Percentiles rank a stretch among this genome's conserved stretches.
These are phyloP conservation scores for Calonectria hawksworthii DNA, from an alignment of 2,329 filamentous ascomycete genomes.

Conservation along the genomic window DNA sequence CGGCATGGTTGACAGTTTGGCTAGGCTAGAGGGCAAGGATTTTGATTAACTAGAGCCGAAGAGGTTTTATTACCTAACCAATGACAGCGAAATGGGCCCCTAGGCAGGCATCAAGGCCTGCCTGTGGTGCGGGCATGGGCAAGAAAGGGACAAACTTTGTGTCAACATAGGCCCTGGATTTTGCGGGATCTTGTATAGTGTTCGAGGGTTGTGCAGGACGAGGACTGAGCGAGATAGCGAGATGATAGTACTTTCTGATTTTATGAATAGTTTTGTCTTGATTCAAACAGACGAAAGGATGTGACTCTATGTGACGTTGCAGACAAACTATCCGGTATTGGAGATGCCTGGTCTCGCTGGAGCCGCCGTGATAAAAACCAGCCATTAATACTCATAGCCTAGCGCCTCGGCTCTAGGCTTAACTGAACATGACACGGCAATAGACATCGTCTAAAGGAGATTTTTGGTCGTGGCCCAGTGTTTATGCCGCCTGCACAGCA, in stretches of 20 bases:
- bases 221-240: slow-evolving; percentile 32
- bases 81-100: slow-evolving; percentile 19
- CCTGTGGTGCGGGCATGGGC: slow-evolving; percentile 14
- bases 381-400: slow-evolving; percentile 2
- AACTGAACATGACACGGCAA: slow-evolving; percentile 28
- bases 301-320: slow-evolving; percentile 27
- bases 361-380: slow-evolving; percentile 1
- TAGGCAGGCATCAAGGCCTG: slow-evolving; percentile 5
- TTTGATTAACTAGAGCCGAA: slow-evolving; percentile 27
- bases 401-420: slow-evolving; percentile 15
- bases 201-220: slow-evolving; percentile 29
- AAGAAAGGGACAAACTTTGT: slow-evolving; percentile 21
- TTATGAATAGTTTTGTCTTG: slow-evolving; percentile 42
- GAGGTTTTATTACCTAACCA: slow-evolving; percentile 22
- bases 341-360: slow-evolving; percentile 13
- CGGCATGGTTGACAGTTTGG: slow-evolving; percentile 29
- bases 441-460: slow-evolving; percentile 12
- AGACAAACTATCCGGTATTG: slow-evolving; percentile 21
- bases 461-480: not conserved
- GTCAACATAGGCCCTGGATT: slow-evolving; percentile 27
- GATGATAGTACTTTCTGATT: slow-evolving; percentile 37
- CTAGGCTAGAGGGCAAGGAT: slow-evolving; percentile 31
- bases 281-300: slow-evolving; percentile 27
- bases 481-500: slow-evolving; percentile 17
- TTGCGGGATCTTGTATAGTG: slow-evolving; percentile 32